A percentile compares a stretch with the other conserved stretches of the same genome.
Conservation (phyloP, 352 stramenopile genomes). For the Phytopythium mirpurense region DNA sequence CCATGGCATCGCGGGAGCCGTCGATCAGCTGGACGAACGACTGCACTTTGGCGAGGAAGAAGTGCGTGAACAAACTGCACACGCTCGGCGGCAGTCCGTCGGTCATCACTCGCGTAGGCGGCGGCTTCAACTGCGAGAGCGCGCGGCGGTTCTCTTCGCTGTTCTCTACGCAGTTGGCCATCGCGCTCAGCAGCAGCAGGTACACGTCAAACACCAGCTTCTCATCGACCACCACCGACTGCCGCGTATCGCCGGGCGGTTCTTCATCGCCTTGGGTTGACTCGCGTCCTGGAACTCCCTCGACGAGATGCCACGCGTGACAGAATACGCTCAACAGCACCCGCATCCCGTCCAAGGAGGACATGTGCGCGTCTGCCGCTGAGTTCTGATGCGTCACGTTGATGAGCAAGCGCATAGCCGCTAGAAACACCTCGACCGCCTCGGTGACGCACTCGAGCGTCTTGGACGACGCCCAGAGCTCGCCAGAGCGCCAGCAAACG, state of each 20-base stretch:
- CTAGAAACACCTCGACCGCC: slow-evolving; percentile 37
- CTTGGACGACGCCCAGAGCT: background rate
- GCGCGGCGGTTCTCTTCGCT: slow-evolving; percentile 42
- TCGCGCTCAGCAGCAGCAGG: slow-evolving; percentile 58
- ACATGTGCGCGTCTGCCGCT: slow-evolving; percentile 36
- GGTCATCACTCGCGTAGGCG: background rate
- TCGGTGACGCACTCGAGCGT: background rate
- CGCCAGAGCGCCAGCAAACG: slow-evolving; percentile 22
- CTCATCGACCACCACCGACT: slow-evolving; percentile 13
- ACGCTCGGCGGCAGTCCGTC: background rate
- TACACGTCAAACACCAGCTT: slow-evolving; percentile 53
- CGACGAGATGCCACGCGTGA: slow-evolving; percentile 16
- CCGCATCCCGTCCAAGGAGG: slow-evolving; percentile 28
- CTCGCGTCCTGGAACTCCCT: background rate
- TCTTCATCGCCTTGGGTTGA: background rate
- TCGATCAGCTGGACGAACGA: slow-evolving; percentile 50
- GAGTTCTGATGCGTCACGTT: slow-evolving; percentile 77
- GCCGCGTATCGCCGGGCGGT: background rate
- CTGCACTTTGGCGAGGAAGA: slow-evolving; percentile 50
- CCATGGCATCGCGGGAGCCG: background rate
- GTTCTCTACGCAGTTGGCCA: slow-evolving; percentile 69
- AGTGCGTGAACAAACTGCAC: slow-evolving; percentile 38
- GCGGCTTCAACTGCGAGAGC: slow-evolving; percentile 18
- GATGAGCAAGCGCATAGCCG: slow-evolving; percentile 53
- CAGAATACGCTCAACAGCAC: slow-evolving; percentile 43